Evolutionary conservation across 352 stramenopile genomes (phyloP).

Genomic region (Phytophthora chlamydospora): DNA sequence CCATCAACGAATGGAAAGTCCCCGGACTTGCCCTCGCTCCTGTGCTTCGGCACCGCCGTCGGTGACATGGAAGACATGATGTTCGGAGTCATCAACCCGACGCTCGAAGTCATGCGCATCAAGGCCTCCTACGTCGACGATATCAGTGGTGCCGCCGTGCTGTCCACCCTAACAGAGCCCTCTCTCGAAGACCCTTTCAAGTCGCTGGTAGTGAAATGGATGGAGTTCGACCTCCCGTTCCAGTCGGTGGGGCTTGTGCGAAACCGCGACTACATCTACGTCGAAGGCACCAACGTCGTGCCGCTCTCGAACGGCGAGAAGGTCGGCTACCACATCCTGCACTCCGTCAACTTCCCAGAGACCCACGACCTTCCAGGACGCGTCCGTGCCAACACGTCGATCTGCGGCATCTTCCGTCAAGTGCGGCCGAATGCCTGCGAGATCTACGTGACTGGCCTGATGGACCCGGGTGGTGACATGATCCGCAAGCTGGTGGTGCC

Average conservation of each 20-base stretch:
- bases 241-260: conserved; percentile 37
- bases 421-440: conserved; percentile 35
- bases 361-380: conserved; percentile 39
- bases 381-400: conserved; percentile 48
- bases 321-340: conserved; percentile 48
- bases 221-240: conserved; percentile 36
- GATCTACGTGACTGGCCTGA: conserved; percentile 42
- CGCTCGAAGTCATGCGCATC: conserved; percentile 51
- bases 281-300: conserved; percentile 48
- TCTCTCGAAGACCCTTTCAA: conserved; percentile 56
- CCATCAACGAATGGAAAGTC: conserved; percentile 16
- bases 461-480: conserved; percentile 44
- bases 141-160: conserved; percentile 52
- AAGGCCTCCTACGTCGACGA: conserved; percentile 55
- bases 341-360: conserved; percentile 47
- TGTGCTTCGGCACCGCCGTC: conserved; percentile 41
- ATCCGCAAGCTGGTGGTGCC: conserved; percentile 39
- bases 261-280: conserved; percentile 59
- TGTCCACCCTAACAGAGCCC: conserved; percentile 41
- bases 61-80: conserved; percentile 58
- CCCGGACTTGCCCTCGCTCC: conserved; percentile 30
- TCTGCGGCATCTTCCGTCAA: conserved; percentile 47
- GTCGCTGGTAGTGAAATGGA: conserved; percentile 66
- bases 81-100: conserved; percentile 60
- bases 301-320: conserved; percentile 37